Conservation (phyloP, 2,329 filamentous ascomycete species). For the Escovopsis weberi region DNA sequence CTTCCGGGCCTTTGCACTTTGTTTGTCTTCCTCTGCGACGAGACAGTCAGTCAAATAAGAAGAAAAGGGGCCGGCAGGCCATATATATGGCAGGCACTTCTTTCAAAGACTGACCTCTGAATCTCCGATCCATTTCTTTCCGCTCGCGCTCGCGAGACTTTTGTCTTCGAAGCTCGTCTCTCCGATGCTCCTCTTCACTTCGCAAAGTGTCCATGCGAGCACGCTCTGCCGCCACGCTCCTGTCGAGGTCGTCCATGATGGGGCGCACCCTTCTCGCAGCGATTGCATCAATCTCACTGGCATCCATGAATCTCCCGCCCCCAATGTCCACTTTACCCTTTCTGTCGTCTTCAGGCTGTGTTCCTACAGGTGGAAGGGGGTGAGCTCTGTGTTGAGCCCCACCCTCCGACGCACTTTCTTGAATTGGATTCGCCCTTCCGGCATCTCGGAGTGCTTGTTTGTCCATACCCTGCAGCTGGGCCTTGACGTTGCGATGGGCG, state of each 20-base stretch:
- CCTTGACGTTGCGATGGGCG: conserved; percentile 76
- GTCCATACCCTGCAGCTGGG: conserved; percentile 66
- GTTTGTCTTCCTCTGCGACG: conserved; percentile 30
- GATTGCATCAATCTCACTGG: conserved; percentile 64
- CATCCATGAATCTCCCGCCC: conserved; percentile 65
- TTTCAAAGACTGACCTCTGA: conserved; percentile 39
- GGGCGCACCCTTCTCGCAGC: conserved; percentile 67
- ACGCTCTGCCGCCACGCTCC: conserved; percentile 58
- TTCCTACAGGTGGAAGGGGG: conserved; percentile 28
- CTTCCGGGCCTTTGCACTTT: conserved; percentile 9
- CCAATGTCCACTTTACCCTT: conserved; percentile 53
- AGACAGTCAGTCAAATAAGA: neutral
- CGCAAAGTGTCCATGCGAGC: conserved; percentile 52
- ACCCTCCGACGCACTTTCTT: conserved; percentile 63
- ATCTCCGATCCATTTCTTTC: conserved; percentile 36
- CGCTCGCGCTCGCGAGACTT: conserved; percentile 38
- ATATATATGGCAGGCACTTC: neutral
- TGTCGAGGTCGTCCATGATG: conserved; percentile 70
- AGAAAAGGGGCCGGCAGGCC: too few species aligned
- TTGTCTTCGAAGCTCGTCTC: conserved; percentile 34
- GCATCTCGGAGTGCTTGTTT: conserved; percentile 64
- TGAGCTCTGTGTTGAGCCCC: conserved; percentile 59
- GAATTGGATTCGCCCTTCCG: conserved; percentile 54
- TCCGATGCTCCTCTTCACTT: conserved; percentile 41
- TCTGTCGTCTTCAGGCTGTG: conserved; percentile 42